Conservation (phyloP, 1,284 basidiomycete genomes). For the Porphyrellus sp. region DNA sequence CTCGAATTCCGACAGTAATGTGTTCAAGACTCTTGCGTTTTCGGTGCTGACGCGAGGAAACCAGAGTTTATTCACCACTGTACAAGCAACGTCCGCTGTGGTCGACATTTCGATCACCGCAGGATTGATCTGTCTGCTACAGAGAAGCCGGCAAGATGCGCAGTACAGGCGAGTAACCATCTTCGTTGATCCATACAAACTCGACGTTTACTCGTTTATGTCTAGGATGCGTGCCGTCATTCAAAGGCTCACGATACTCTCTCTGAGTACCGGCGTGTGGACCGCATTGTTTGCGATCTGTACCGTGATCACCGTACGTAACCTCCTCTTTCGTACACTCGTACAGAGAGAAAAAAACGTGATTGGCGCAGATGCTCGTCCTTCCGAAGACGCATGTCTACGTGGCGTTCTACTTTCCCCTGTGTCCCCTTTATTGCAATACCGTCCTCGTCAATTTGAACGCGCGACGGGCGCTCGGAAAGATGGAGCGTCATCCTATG, state of each 20-base stretch:
- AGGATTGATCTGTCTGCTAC: constrained; percentile 13
- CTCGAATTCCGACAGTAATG: constrained; percentile 13
- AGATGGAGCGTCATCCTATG: constrained; percentile 7
- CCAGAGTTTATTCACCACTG: constrained; percentile 15
- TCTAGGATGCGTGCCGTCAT: constrained; percentile 21
- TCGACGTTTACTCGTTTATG: background rate
- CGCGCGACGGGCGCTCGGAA: constrained; percentile 16
- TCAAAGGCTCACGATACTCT: constrained; percentile 21
- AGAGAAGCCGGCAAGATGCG: constrained; percentile 20
- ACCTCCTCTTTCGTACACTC: background rate
- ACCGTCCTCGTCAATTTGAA: constrained; percentile 34
- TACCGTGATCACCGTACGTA: constrained; percentile 14
- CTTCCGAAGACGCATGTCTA: constrained; percentile 18
- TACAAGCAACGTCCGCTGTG: constrained; percentile 12
- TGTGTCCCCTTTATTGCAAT: constrained; percentile 35
- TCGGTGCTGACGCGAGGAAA: constrained; percentile 1
- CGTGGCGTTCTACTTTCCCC: constrained; percentile 26
- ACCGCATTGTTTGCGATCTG: constrained; percentile 21
- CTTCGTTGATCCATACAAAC: background rate
- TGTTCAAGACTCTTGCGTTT: background rate
- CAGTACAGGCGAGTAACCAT: constrained; percentile 9
- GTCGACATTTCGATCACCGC: constrained; percentile 22
- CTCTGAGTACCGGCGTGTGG: constrained; percentile 21
- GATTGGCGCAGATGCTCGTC: constrained; percentile 12
- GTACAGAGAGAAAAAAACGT: background rate